A percentile compares a stretch with the other conserved stretches of the same genome.
phyloP scores from a whole-genome alignment of 1,284 basidiomycete species.

The Singerocomus inundabilis region DNA sequence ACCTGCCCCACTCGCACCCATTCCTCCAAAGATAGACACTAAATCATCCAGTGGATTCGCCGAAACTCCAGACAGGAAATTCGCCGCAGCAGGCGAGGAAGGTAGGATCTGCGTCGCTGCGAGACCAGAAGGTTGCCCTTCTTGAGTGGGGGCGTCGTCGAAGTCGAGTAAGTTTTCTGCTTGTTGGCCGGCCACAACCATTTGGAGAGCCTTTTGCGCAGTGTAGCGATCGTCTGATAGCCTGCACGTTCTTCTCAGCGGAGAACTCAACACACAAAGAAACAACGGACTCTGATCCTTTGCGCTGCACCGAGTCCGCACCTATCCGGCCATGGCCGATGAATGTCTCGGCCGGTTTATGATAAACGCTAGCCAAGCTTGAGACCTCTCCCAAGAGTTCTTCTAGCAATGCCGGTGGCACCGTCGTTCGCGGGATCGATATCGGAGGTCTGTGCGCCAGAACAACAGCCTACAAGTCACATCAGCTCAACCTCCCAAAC shows the following conservation, averaged over 20 bases:
- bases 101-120: slow-evolving; percentile 73
- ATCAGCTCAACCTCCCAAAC: slow-evolving; percentile 1
- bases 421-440: slow-evolving; percentile 86
- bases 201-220: slow-evolving; percentile 83
- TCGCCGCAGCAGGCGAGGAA: slow-evolving; percentile 69
- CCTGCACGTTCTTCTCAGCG: slow-evolving; percentile 28
- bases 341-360: slow-evolving; percentile 93
- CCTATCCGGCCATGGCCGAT: slow-evolving; percentile 83
- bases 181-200: slow-evolving; percentile 86
- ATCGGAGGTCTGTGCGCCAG: slow-evolving; percentile 92
- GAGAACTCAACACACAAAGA: slow-evolving; percentile 6
- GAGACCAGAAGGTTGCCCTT: slow-evolving; percentile 63
- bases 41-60: slow-evolving; percentile 89
- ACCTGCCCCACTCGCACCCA: slow-evolving; percentile 28
- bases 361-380: slow-evolving; percentile 88
- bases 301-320: slow-evolving; percentile 77
- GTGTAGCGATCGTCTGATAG: slow-evolving; percentile 63
- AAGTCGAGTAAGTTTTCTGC: slow-evolving; percentile 96
- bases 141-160: slow-evolving; percentile 66
- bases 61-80: slow-evolving; percentile 66
- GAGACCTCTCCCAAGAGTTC: slow-evolving; percentile 90
- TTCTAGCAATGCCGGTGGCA: slow-evolving; percentile 88
- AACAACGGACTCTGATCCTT: slow-evolving; percentile 67
- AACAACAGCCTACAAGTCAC: slow-evolving; percentile 71
- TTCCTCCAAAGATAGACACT: slow-evolving; percentile 80